Evolutionary conservation across 495 filamentous ascomycete genomes (phyloP).

Genomic region (Podospora anserina): DNA sequence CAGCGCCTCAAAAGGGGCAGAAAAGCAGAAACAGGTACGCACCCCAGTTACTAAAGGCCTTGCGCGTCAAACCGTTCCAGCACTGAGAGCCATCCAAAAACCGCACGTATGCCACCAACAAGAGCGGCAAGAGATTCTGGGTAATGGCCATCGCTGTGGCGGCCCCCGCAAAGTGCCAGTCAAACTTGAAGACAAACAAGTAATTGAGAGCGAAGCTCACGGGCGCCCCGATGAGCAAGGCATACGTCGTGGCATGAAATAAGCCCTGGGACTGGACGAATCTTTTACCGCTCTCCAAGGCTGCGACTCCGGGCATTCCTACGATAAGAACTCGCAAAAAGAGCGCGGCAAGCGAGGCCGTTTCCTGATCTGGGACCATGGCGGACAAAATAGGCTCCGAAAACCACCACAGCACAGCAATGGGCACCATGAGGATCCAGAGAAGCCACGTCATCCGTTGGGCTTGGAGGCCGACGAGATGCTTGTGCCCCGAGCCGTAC

Average conservation of each 20-base stretch:
- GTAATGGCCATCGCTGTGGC: slow-evolving; percentile 81
- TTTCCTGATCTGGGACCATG: slow-evolving; percentile 60
- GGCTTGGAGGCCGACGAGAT: slow-evolving; percentile 66
- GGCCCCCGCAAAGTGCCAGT: slow-evolving; percentile 78
- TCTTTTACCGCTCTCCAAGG: slow-evolving; percentile 67
- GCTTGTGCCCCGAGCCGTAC: slow-evolving; percentile 65
- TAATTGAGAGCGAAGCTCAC: slow-evolving; percentile 66
- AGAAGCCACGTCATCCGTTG: slow-evolving; percentile 70
- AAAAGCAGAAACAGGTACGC: slow-evolving; percentile 10
- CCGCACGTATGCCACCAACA: slow-evolving; percentile 70
- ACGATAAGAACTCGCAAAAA: slow-evolving; percentile 63
- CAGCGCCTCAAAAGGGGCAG: neutral
- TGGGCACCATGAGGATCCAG: slow-evolving; percentile 59
- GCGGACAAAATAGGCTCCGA: slow-evolving; percentile 52
- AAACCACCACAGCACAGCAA: slow-evolving; percentile 57
- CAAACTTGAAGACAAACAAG: slow-evolving; percentile 66
- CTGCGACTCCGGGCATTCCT: slow-evolving; percentile 66
- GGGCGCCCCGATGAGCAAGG: slow-evolving; percentile 62
- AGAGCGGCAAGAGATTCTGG: slow-evolving; percentile 73
- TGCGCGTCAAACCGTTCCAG: slow-evolving; percentile 76
- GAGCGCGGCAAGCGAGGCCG: slow-evolving; percentile 60
- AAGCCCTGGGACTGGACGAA: slow-evolving; percentile 71
- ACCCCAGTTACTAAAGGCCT: slow-evolving; percentile 76
- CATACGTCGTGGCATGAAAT: slow-evolving; percentile 64
- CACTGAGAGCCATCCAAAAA: slow-evolving; percentile 75